Percentiles rank a stretch among this genome's conserved stretches.
phyloP scores from a whole-genome alignment of 306 rosid species.

The Cucurbita pepo region DNA sequence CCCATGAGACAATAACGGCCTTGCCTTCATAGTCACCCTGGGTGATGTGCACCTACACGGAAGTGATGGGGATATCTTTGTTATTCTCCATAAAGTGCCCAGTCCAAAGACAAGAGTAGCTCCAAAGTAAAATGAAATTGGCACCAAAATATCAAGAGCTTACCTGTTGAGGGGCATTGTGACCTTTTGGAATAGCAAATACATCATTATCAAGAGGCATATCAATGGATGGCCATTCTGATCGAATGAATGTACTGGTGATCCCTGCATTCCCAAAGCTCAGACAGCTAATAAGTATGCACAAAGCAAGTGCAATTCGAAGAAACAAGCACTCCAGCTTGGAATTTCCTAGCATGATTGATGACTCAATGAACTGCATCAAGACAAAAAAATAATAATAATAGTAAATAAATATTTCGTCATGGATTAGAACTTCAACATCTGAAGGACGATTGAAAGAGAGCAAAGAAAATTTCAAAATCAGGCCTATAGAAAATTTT shows the following conservation, averaged over 20 bases:
- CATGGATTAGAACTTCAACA: neutral
- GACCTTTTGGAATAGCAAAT: conserved; percentile 53
- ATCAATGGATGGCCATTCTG: conserved; percentile 60
- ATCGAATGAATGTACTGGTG: conserved; percentile 63
- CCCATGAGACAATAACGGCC: conserved; percentile 88
- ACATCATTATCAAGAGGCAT: conserved; percentile 55
- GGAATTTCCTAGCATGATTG: conserved; percentile 10
- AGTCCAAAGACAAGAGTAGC: neutral
- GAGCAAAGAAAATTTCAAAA: neutral
- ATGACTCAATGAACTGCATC: conserved; percentile 11
- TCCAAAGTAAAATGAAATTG: neutral
- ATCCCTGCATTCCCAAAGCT: conserved; percentile 45
- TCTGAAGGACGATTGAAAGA: neutral
- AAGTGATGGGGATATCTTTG: neutral
- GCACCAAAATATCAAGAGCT: conserved; percentile 5
- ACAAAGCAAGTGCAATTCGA: conserved; percentile 23
- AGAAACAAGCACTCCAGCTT: conserved; percentile 26
- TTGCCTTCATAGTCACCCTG: conserved; percentile 95
- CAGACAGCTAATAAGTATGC: conserved; percentile 27
- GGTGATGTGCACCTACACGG: conserved; percentile 71
- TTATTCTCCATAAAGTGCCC: neutral
- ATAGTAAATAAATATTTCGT: neutral
- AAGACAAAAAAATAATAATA: neutral
- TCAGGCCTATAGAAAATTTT: neutral
- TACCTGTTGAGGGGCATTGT: conserved; percentile 92